These are phyloP conservation scores for Kodamaea kaohsiungensis DNA, from an alignment of 805 yeast species.

Conservation along the genomic window DNA sequence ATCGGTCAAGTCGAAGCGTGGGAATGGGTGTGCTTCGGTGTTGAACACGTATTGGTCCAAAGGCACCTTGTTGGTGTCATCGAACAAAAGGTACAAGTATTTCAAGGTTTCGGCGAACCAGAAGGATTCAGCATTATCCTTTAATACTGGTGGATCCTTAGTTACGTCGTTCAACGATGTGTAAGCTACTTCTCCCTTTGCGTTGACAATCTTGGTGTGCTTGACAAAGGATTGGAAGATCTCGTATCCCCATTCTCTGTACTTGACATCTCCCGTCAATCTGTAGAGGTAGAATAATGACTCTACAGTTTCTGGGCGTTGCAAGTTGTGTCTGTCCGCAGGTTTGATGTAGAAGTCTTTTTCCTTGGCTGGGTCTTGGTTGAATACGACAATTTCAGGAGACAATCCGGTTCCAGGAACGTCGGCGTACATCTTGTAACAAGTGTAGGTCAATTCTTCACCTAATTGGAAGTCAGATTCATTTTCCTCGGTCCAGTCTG, in stretches of 20 bases:
- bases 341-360: slow-evolving; percentile 70
- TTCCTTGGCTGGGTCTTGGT: slow-evolving; percentile 45
- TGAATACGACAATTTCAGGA: slow-evolving; percentile 89
- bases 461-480: slow-evolving; percentile 70
- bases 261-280: slow-evolving; percentile 75
- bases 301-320: slow-evolving; percentile 93
- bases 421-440: slow-evolving; percentile 81
- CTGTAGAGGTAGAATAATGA: slow-evolving; percentile 78
- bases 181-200: slow-evolving; percentile 50
- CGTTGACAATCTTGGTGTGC: slow-evolving; percentile 50
- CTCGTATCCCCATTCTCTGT: slow-evolving; percentile 88
- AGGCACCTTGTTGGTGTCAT: slow-evolving; percentile 62
- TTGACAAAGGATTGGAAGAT: slow-evolving; percentile 71
- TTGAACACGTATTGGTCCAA: slow-evolving; percentile 74
- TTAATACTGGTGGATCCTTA: slow-evolving; percentile 46
- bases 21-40: slow-evolving; percentile 94
- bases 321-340: slow-evolving; percentile 78
- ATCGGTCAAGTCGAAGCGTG: slow-evolving; percentile 57
- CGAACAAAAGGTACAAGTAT: slow-evolving; percentile 78
- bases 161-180: slow-evolving; percentile 71
- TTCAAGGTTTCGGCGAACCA: slow-evolving; percentile 95
- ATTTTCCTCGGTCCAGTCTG: slow-evolving; percentile 57
- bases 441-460: slow-evolving; percentile 72
- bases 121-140: slow-evolving; percentile 85
- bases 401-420: slow-evolving; percentile 68